Base-by-base conservation (phyloP, 148 eudicot species). In the Euryodendron excelsum region DNA sequence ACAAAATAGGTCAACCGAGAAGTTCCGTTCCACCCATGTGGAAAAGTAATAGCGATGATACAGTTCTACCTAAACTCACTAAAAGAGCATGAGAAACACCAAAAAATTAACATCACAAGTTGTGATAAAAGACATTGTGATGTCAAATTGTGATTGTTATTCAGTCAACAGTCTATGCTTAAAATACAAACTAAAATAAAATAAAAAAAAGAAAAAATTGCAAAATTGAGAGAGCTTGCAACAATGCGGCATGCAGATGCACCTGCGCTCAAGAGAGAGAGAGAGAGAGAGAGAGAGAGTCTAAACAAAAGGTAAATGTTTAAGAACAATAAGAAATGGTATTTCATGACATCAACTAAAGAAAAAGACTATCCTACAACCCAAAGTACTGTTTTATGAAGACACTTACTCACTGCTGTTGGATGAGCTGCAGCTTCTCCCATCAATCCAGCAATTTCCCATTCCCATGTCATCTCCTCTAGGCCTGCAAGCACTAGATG, bases 401-500 rank as follows among this genome's bases (percentile, higher is more conserved):
- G 50, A 56, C 69, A 82, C 88, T 82, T 76, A 96, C 99, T 84
- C 82, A 88, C 96, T 89, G 78, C 90, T 88, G 88, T 89, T 93
- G 76, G 98, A 96, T 69, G 99, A 87, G 84, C 90, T 84, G 83
- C 98, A 93, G 39, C 72, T 88, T 69, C 89, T 90, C 81, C 94
- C 91, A 81, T 93, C 99, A 79, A 90, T 89, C 91, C 92, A 93
- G 81, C 88, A 85, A 80, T 84, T 79, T 69, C 97, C 99, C 93
- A 91, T 84, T 55, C 89, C 89, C 76, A 78, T 73, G 67, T 93
- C 89, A 47, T 89, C 92, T 69, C 83, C 88, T 44, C 88, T 83
- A 53, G 94, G 87, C 61, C 97, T 89, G 82, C 98, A 93, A 47
- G 91, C 84, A 81, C 86, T 82, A 20, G 93, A 87, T 41, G 98